Base-by-base conservation (phyloP, 345 rosid genomes). In the Sonneratia alba region DNA sequence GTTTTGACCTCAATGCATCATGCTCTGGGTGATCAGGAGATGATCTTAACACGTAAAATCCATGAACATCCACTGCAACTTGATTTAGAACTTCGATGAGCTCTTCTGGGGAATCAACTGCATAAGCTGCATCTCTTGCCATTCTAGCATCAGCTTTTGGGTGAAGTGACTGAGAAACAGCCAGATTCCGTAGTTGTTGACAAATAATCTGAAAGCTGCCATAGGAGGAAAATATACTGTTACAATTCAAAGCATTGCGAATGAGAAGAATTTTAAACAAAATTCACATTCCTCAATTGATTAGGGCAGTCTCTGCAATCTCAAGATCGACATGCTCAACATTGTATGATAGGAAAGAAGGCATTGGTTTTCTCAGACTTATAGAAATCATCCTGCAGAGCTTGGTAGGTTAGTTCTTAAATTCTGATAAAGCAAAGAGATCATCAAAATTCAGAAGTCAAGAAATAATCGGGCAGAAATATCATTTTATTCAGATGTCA, bases 91-190 rank as follows among this genome's bases (percentile, higher is more conserved):
- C 79, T 72, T 81, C 80, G 74, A 75, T 66, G 56, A 94, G 84
- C 79, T 87, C 92, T 56, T 75, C 74, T 72, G 87, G 80, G 75
- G 89, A 86, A 66, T 88, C 90, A 48, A 85, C 87, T 74, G 85
- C 95, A 68, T 74, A 51, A 45, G 93, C 97, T 53, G 89, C 86
- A 70, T 74, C 76, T 64, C 70, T 57, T 47, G 77, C 83, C 82
- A 82, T 82, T 71, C 83, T 86, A 67, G 88, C 74, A 85, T 87
- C 95, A 51, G 82, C 89, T 79, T 87, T 94, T 11, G 91, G 97
- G 75, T 79, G 84, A 72, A 79, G 71, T 51, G 89, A 78, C 76
- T 81, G 83, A 63, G 87, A 79, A 73, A 95, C 76, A 19, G 93
- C 97, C 84, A 82, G 74, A 69, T 85, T 89, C 74, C 91, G 76